Conservation (phyloP, 441 rosid genomes). For the Pelargonium cotyledonis region DNA sequence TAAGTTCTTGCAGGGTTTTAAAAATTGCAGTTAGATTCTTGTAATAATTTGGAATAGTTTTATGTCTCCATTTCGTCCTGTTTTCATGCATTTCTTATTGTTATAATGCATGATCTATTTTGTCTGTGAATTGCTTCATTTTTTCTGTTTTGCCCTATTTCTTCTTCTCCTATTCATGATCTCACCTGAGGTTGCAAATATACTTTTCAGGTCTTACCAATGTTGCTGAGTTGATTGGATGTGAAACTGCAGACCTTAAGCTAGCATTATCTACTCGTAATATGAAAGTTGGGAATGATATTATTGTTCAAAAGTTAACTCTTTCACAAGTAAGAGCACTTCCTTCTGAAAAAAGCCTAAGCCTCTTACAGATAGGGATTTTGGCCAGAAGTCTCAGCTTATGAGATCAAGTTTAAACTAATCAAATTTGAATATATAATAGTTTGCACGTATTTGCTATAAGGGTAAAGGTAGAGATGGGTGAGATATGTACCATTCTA, state of each 20-base stretch:
- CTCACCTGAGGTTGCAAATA: slow-evolving; percentile 14
- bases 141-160: background rate
- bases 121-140: background rate
- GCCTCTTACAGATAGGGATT: background rate
- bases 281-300: slow-evolving; percentile 94
- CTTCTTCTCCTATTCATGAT: background rate
- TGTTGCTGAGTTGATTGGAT: slow-evolving; percentile 84
- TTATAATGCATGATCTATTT: background rate
- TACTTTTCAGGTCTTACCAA: slow-evolving; percentile 55
- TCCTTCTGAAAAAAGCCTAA: background rate
- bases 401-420: background rate
- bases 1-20: background rate
- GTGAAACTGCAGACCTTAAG: slow-evolving; percentile 55
- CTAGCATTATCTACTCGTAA: slow-evolving; percentile 81
- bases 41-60: background rate
- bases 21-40: background rate
- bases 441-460: background rate
- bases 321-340: slow-evolving; percentile 62
- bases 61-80: background rate
- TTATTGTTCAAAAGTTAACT: slow-evolving; percentile 77
- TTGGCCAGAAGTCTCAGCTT: background rate
- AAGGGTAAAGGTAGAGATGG: background rate
- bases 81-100: background rate
- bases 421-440: background rate
- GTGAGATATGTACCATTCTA: background rate